Evolutionary conservation across 2,329 filamentous ascomycete species (phyloP).

Genomic region (Aspergillus pseudonomiae): DNA sequence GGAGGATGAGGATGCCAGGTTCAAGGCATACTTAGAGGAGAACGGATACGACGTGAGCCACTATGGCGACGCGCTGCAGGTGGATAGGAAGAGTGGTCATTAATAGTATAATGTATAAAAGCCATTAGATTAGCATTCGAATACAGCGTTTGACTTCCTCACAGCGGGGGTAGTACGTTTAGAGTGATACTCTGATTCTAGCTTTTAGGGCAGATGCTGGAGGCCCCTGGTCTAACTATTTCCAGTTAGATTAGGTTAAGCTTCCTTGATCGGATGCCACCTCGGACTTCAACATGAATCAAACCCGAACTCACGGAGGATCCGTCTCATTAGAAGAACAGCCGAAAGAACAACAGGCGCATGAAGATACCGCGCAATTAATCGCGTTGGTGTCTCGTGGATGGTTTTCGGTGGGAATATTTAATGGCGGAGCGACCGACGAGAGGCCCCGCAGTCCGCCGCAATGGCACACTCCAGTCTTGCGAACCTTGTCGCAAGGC

Average conservation of each 20-base stretch:
- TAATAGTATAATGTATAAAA: constrained; percentile 9
- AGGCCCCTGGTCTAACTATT: not conserved
- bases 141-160: not conserved
- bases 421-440: constrained; percentile 1
- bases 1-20: constrained; percentile 50
- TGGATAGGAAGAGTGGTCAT: constrained; percentile 6
- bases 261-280: not conserved
- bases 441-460: constrained; percentile 30
- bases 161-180: too few species aligned
- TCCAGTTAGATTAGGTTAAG: not conserved
- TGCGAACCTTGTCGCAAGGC: constrained; percentile 44
- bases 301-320: not conserved
- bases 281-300: not conserved
- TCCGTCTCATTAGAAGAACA: not conserved
- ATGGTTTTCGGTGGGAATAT: not conserved
- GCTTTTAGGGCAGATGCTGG: not conserved
- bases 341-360: not conserved
- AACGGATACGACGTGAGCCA: constrained; percentile 43
- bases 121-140: not conserved
- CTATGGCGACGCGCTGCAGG: constrained; percentile 13
- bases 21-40: constrained; percentile 49
- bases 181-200: too few species aligned
- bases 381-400: not conserved
- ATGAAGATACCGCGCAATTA: not conserved
- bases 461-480: constrained; percentile 41